A percentile compares a stretch with the other conserved stretches of the same genome.
Evolutionary conservation across 2,329 filamentous ascomycete species (phyloP).

Genomic region (Fusarium circinatum): DNA sequence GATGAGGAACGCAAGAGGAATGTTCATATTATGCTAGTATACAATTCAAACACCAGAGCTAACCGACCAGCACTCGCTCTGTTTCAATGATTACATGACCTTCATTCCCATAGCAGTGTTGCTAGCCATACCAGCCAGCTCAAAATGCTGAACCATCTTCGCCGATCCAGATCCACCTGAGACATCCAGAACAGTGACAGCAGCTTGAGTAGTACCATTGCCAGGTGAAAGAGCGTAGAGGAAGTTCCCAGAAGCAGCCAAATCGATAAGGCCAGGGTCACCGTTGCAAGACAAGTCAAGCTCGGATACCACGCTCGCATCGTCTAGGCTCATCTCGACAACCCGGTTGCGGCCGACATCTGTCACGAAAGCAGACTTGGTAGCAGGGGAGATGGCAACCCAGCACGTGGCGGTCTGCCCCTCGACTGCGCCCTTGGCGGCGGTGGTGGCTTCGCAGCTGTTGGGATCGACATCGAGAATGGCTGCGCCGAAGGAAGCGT

Average conservation of each 20-base stretch:
- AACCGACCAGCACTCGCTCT: neutral
- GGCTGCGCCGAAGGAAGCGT: constrained; percentile 66
- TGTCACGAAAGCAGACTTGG: constrained; percentile 66
- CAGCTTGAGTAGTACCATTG: constrained; percentile 54
- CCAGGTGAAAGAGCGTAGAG: constrained; percentile 68
- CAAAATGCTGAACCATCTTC: constrained; percentile 48
- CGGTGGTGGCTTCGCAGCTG: constrained; percentile 47
- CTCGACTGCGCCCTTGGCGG: constrained; percentile 54
- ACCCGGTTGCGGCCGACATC: constrained; percentile 64
- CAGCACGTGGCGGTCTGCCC: constrained; percentile 69
- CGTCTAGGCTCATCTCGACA: constrained; percentile 63
- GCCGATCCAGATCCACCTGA: constrained; percentile 22
- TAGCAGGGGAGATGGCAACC: constrained; percentile 60
- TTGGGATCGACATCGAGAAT: constrained; percentile 56
- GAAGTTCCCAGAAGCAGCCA: constrained; percentile 62
- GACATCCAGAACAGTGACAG: constrained; percentile 53
- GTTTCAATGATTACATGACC: neutral
- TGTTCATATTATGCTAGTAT: neutral
- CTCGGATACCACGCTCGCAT: constrained; percentile 58
- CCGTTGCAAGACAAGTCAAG: constrained; percentile 57
- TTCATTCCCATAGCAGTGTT: constrained; percentile 22
- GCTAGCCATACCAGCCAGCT: constrained; percentile 32
- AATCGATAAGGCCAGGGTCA: constrained; percentile 66
- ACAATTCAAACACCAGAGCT: neutral
- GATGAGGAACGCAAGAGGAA: neutral